Conservation (phyloP, 2,329 filamentous ascomycete genomes). For the Ophiostoma australiae region DNA sequence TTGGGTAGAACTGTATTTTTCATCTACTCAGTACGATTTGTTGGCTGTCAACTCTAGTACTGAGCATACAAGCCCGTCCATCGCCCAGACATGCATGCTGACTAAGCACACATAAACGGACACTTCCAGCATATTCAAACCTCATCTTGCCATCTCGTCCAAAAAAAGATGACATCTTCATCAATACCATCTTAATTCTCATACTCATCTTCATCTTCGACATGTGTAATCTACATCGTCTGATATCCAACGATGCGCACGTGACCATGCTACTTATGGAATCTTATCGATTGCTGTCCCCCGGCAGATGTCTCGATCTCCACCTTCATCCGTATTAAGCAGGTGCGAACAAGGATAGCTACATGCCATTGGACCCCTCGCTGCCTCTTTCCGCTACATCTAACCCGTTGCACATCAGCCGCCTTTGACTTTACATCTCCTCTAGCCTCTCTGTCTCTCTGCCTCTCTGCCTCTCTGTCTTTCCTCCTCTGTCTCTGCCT, state of each 20-base stretch:
- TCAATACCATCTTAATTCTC: background rate
- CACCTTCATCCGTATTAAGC: constrained; percentile 2
- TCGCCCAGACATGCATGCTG: background rate
- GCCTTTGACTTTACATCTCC: background rate
- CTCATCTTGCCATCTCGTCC: background rate
- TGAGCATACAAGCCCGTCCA: background rate
- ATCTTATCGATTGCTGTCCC: background rate
- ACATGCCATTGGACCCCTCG: constrained; percentile 2
- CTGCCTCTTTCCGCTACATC: constrained; percentile 3
- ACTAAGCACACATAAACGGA: background rate
- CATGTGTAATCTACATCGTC: background rate
- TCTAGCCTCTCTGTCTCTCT: background rate
- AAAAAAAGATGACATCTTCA: background rate
- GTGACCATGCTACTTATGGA: background rate
- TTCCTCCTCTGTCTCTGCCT: background rate
- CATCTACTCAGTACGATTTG: too few relatives aligned
- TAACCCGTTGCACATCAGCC: background rate
- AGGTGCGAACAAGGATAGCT: constrained; percentile 2
- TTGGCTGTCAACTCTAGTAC: background rate
- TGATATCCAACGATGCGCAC: background rate
- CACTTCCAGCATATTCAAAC: too few relatives aligned
- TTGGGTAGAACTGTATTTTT: too few relatives aligned
- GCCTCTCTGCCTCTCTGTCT: background rate
- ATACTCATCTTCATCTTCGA: background rate
- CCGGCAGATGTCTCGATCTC: constrained; percentile 7